phyloP scores from a whole-genome alignment of 495 filamentous ascomycete genomes.

The Penicillium desertorum region DNA sequence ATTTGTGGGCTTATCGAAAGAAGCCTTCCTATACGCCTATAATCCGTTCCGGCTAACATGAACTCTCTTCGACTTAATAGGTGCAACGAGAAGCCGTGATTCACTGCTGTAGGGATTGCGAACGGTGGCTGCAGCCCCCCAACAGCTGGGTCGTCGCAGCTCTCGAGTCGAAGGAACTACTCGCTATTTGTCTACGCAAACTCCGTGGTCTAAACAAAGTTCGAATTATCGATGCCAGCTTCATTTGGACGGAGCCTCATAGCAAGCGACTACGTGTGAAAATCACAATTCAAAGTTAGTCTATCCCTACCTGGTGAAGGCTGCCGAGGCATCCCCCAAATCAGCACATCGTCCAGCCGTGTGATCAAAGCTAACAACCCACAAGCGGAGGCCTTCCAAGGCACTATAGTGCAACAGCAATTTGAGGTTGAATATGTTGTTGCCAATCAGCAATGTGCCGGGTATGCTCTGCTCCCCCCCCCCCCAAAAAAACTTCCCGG shows the following conservation, averaged over 20 bases:
- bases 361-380: not conserved
- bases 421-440: constrained; percentile 94
- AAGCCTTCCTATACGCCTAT: not conserved
- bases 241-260: constrained; percentile 98
- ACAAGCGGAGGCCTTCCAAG: constrained; percentile 61
- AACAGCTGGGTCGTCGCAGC: constrained; percentile 77
- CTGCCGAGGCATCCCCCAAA: not conserved
- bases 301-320: not conserved
- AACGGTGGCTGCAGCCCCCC: constrained; percentile 90
- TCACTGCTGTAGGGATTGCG: constrained; percentile 86
- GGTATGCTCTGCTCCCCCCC: too few species aligned
- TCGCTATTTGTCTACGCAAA: constrained; percentile 84
- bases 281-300: constrained; percentile 62
- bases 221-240: constrained; percentile 89
- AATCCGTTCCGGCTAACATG: constrained; percentile 1
- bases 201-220: constrained; percentile 80
- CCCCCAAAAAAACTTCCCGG: too few species aligned
- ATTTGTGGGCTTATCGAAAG: not conserved
- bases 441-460: constrained; percentile 64
- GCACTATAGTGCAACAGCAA: constrained; percentile 82
- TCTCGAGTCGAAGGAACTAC: constrained; percentile 82
- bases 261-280: constrained; percentile 86
- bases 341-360: not conserved
- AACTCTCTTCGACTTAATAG: not conserved
- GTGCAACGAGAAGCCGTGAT: constrained; percentile 82